Percentiles rank a stretch among this genome's conserved stretches.
Evolutionary conservation across 179 eudicot species (phyloP).

Genomic region (Silene coronaria): DNA sequence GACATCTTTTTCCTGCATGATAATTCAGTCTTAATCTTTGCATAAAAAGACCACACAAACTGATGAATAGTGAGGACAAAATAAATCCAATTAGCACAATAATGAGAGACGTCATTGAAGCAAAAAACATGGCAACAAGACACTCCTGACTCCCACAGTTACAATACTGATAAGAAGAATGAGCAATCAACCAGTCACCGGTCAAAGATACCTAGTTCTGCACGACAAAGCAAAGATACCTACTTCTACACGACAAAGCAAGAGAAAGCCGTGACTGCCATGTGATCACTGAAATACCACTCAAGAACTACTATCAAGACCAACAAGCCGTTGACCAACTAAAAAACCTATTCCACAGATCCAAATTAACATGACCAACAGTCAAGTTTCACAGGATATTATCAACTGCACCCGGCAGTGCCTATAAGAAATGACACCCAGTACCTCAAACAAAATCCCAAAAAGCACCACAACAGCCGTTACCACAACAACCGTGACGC

Average conservation of each 20-base stretch:
- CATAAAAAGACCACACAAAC: neutral
- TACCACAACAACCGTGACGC: no score
- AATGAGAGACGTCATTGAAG: neutral
- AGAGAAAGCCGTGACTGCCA: no score
- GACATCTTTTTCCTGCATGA: slow-evolving; percentile 69
- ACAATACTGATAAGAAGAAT: neutral
- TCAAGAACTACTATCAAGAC: neutral
- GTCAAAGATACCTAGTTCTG: neutral
- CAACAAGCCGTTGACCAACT: no score
- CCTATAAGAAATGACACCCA: no score
- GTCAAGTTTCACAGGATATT: no score
- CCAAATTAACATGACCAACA: no score
- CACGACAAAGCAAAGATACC: neutral
- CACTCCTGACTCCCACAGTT: neutral
- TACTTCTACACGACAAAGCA: no score
- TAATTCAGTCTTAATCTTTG: neutral
- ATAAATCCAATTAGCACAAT: neutral
- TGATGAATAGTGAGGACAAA: neutral
- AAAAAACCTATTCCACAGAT: no score
- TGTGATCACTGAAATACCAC: no score
- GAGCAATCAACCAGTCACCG: neutral
- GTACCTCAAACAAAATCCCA: no score
- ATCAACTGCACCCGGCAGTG: no score
- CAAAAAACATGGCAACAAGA: neutral
- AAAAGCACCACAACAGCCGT: no score